Conservation (phyloP, 1,139 yeast species). For the Meyerozyma athensensis region DNA sequence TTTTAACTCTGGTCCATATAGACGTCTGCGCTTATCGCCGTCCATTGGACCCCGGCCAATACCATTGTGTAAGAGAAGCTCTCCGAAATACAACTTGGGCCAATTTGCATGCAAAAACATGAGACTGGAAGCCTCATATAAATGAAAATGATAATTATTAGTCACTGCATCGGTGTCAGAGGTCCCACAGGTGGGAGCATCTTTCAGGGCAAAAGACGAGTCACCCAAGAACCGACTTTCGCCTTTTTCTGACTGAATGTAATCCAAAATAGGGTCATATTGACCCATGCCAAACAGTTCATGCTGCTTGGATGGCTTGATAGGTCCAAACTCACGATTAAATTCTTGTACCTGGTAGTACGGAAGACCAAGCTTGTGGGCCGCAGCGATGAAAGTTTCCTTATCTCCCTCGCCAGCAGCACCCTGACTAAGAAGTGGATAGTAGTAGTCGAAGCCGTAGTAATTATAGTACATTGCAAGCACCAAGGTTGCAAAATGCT, state of each 20-base stretch:
- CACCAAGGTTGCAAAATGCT: conserved; percentile 46
- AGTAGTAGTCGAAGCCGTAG: conserved; percentile 51
- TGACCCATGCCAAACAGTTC: conserved; percentile 36
- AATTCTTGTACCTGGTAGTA: conserved; percentile 51
- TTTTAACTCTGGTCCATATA: conserved; percentile 24
- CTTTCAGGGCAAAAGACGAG: conserved; percentile 11
- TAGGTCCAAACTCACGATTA: conserved; percentile 34
- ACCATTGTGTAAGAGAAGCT: conserved; percentile 22
- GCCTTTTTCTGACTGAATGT: conserved; percentile 17
- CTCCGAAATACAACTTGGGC: conserved; percentile 27
- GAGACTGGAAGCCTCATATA: conserved; percentile 24
- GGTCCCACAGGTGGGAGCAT: conserved; percentile 19
- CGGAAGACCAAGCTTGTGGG: conserved; percentile 44
- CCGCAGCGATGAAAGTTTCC: conserved; percentile 60
- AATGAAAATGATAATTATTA: conserved; percentile 27
- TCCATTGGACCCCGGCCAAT: conserved; percentile 26
- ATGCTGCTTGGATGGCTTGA: conserved; percentile 18
- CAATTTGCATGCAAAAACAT: conserved; percentile 37
- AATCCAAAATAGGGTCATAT: conserved; percentile 34
- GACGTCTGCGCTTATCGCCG: conserved; percentile 20
- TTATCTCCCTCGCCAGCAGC: conserved; percentile 63
- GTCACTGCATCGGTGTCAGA: conserved; percentile 17
- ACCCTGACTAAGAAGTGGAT: conserved; percentile 50
- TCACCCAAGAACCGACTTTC: conserved; percentile 10
- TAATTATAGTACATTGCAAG: conserved; percentile 53